Evolutionary conservation across 371 early-diverging fungal species (phyloP).

Genomic region (Mortierella sp.): DNA sequence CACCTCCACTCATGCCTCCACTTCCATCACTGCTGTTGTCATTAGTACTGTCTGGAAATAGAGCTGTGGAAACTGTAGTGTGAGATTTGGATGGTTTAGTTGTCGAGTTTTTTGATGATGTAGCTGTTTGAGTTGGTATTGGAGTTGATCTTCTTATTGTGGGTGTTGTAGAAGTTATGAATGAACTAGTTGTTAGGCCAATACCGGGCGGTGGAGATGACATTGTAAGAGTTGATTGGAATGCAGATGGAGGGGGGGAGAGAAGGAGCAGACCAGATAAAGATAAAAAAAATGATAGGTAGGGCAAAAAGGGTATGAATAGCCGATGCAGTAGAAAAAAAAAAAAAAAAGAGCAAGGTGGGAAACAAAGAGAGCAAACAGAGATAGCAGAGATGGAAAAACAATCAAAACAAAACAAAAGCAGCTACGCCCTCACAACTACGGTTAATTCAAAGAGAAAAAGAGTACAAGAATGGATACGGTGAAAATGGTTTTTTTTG

Average conservation of each 20-base stretch:
- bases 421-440: too few species aligned
- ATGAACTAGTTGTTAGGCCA: neutral
- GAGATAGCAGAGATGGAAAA: neutral
- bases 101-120: neutral
- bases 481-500: too few species aligned
- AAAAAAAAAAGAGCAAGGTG: neutral
- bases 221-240: too few species aligned
- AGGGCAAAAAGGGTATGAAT: neutral
- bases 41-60: neutral
- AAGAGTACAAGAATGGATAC: too few species aligned
- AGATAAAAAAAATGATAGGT: neutral
- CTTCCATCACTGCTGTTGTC: neutral
- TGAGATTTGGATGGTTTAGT: neutral
- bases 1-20: conserved; percentile 41
- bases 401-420: neutral
- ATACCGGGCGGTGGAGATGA: too few species aligned
- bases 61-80: neutral
- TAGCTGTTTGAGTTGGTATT: neutral
- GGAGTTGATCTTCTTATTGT: too few species aligned
- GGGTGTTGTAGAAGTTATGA: neutral
- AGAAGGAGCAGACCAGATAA: neutral
- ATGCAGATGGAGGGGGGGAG: too few species aligned
- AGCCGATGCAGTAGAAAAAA: neutral
- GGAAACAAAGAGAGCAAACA: neutral
- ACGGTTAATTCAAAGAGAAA: too few species aligned